phyloP scores from a whole-genome alignment of 208 protist genomes.

The Perkinsela sp. region DNA sequence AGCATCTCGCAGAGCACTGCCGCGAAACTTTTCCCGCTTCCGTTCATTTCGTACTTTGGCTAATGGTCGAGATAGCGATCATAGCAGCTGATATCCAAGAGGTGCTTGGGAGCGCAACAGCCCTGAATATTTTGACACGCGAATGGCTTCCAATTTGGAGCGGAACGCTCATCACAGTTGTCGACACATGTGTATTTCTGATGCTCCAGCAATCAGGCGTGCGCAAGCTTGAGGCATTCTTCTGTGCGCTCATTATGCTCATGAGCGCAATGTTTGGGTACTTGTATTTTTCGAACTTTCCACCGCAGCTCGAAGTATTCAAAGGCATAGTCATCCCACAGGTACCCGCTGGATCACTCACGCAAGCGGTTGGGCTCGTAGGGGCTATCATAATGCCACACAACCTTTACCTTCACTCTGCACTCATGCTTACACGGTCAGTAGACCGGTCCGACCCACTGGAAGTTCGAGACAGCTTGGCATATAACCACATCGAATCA shows the following conservation, averaged over 20 bases:
- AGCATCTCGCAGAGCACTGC: slow-evolving; percentile 20
- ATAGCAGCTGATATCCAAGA: slow-evolving; percentile 25
- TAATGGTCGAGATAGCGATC: slow-evolving; percentile 33
- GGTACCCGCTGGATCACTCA: slow-evolving; percentile 1
- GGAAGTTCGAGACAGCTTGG: slow-evolving; percentile 9
- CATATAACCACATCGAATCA: slow-evolving; percentile 19
- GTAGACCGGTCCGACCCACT: slow-evolving; percentile 2
- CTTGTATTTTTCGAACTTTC: slow-evolving; percentile 10
- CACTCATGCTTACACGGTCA: slow-evolving; percentile 12
- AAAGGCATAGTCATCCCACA: slow-evolving; percentile 8
- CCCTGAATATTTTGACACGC: slow-evolving; percentile 12
- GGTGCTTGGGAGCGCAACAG: slow-evolving; percentile 18
- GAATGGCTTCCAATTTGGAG: slow-evolving; percentile 17
- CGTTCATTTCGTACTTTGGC: slow-evolving; percentile 11
- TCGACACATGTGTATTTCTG: slow-evolving; percentile 32
- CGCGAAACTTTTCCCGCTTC: slow-evolving; percentile 9
- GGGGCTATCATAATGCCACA: slow-evolving; percentile 56
- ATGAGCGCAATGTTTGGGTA: slow-evolving; percentile 19
- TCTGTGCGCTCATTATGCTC: slow-evolving; percentile 12
- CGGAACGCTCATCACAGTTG: slow-evolving; percentile 22
- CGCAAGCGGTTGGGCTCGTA: slow-evolving; percentile 14
- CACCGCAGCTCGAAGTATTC: slow-evolving; percentile 6
- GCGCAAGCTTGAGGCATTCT: slow-evolving; percentile 8
- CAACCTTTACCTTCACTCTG: slow-evolving; percentile 43
- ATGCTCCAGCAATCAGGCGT: slow-evolving; percentile 15